phyloP scores from a whole-genome alignment of 495 filamentous ascomycete species.

The Penicillium roqueforti region DNA sequence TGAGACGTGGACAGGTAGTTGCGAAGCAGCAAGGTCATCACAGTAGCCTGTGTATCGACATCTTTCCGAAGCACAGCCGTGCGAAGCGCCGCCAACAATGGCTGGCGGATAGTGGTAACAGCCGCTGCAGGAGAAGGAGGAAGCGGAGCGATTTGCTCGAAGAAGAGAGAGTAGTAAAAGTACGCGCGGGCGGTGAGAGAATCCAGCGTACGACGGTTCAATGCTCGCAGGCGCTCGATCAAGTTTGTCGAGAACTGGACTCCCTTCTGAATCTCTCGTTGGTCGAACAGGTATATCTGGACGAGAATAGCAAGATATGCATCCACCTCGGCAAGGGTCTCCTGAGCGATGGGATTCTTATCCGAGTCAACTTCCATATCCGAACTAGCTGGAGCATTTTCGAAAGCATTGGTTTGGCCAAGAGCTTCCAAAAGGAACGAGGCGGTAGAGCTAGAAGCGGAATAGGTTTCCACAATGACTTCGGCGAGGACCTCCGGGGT shows the following conservation, averaged over 20 bases:
- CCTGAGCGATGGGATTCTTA: slow-evolving; percentile 50
- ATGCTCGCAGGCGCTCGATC: slow-evolving; percentile 74
- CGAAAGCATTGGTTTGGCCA: slow-evolving; percentile 60
- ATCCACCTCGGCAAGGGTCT: slow-evolving; percentile 84
- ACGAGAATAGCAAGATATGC: slow-evolving; percentile 84
- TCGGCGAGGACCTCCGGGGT: slow-evolving; percentile 74
- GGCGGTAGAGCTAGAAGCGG: slow-evolving; percentile 58
- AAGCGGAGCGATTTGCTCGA: slow-evolving; percentile 78
- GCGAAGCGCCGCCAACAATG: slow-evolving; percentile 80
- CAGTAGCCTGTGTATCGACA: slow-evolving; percentile 89
- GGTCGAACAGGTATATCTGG: slow-evolving; percentile 86
- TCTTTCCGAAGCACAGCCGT: slow-evolving; percentile 95
- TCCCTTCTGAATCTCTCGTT: slow-evolving; percentile 70
- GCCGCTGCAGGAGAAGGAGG: slow-evolving; percentile 83
- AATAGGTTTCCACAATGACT: slow-evolving; percentile 76
- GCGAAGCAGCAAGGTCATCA: slow-evolving; percentile 89
- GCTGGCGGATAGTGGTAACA: slow-evolving; percentile 78
- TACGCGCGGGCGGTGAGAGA: slow-evolving; percentile 92
- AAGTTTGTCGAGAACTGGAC: slow-evolving; percentile 77
- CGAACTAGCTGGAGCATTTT: slow-evolving; percentile 44
- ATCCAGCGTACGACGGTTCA: slow-evolving; percentile 93
- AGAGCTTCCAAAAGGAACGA: slow-evolving; percentile 66
- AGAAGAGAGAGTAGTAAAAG: slow-evolving; percentile 95
- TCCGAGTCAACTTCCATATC: slow-evolving; percentile 80
- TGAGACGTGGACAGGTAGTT: slow-evolving; percentile 96